Evolutionary conservation across 1,284 basidiomycete genomes (phyloP).

Genomic region (Austroboletus novae-zelandiae): DNA sequence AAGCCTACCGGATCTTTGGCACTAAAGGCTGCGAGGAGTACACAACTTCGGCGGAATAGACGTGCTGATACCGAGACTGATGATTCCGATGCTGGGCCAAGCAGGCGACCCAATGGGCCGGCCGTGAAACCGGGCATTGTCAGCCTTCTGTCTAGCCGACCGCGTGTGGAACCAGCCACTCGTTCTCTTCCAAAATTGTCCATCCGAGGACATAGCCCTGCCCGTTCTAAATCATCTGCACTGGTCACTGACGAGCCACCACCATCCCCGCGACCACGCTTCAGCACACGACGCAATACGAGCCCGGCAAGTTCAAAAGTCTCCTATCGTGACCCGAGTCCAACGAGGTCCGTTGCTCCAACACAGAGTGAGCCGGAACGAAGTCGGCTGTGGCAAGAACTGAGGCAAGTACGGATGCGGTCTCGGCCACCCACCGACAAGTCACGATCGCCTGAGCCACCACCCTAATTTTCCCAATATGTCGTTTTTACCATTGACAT

Average conservation of each 20-base stretch:
- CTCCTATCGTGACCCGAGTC: conserved; percentile 32
- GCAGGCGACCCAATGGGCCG: conserved; percentile 26
- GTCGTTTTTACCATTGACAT: conserved; percentile 11
- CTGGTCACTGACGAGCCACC: conserved; percentile 29
- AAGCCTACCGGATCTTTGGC: conserved; percentile 20
- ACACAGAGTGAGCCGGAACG: conserved; percentile 36
- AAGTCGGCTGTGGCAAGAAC: conserved; percentile 57
- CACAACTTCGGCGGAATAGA: conserved; percentile 31
- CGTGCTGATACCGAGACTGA: conserved; percentile 33
- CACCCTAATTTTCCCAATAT: conserved; percentile 32
- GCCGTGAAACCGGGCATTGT: conserved; percentile 36
- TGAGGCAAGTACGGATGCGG: conserved; percentile 51
- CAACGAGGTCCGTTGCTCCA: conserved; percentile 25
- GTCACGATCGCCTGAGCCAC: conserved; percentile 37
- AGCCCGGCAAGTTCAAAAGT: conserved; percentile 31
- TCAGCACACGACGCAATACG: conserved; percentile 22
- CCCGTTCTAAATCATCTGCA: conserved; percentile 37
- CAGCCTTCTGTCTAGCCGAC: conserved; percentile 40
- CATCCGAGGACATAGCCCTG: conserved; percentile 36
- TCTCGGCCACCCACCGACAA: conserved; percentile 44
- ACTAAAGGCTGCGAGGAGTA: conserved; percentile 24
- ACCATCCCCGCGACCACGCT: conserved; percentile 28
- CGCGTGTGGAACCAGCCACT: conserved; percentile 30
- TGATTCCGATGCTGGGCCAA: conserved; percentile 26
- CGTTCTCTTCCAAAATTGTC: conserved; percentile 31